Conservation (phyloP, 345 rosid species). For the Hibiscus mutabilis region DNA sequence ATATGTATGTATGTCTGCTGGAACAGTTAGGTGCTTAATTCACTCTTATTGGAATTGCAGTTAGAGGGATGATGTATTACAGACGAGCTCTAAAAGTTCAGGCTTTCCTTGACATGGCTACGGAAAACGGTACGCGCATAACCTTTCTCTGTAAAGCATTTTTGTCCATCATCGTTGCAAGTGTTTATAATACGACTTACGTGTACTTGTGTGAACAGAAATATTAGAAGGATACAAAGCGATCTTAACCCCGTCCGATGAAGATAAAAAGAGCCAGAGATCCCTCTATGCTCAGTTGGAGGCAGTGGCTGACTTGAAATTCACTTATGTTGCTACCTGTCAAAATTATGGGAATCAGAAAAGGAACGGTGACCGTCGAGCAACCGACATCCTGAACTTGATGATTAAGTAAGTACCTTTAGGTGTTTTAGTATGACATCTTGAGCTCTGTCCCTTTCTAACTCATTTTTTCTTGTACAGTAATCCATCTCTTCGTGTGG, state of each 20-base stretch:
- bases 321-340: constrained; percentile 93
- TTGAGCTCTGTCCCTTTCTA: constrained; percentile 4
- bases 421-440: constrained; percentile 1
- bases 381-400: constrained; percentile 88
- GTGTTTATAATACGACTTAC: not conserved
- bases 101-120: constrained; percentile 98
- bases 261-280: constrained; percentile 85
- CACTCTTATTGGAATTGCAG: constrained; percentile 34
- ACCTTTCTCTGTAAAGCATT: not conserved
- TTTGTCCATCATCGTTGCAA: constrained; percentile 4
- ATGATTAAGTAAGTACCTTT: constrained; percentile 82
- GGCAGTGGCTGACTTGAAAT: constrained; percentile 95
- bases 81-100: constrained; percentile 96
- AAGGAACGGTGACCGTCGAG: constrained; percentile 87
- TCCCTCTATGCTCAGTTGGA: constrained; percentile 78
- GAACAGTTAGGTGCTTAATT: constrained; percentile 46
- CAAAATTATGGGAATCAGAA: constrained; percentile 93
- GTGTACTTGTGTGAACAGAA: constrained; percentile 42
- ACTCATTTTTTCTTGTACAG: constrained; percentile 36
- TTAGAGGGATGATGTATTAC: constrained; percentile 99
- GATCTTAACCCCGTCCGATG: constrained; percentile 69
- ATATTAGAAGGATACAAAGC: constrained; percentile 95
- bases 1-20: constrained; percentile 33
- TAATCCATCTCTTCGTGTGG: constrained; percentile 90
- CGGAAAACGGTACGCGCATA: constrained; percentile 46